Percentiles rank a stretch among this genome's conserved stretches.
phyloP scores from a whole-genome alignment of 1,284 basidiomycete species.

The Tilletia caries region DNA sequence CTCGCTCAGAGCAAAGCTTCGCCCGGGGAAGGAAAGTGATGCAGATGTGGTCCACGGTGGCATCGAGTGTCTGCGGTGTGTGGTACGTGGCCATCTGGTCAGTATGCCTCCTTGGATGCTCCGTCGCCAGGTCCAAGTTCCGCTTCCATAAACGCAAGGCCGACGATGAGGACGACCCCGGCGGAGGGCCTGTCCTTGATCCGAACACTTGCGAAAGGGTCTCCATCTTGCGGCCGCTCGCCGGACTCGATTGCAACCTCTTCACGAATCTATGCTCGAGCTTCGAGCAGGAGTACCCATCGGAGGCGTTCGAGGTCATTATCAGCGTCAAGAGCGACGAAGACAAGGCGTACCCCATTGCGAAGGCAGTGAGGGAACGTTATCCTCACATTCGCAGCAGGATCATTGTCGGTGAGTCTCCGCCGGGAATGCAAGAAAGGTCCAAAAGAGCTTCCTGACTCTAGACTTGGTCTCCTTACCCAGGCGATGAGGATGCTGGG shows the following conservation, averaged over 20 bases:
- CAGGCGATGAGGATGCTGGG: slow-evolving; percentile 63
- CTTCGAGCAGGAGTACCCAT: slow-evolving; percentile 47
- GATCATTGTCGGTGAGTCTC: slow-evolving; percentile 34
- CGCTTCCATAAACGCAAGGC: slow-evolving; percentile 78
- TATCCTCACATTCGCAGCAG: slow-evolving; percentile 40
- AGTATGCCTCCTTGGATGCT: slow-evolving; percentile 72
- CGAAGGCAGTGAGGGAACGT: slow-evolving; percentile 33
- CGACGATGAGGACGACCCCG: slow-evolving; percentile 75
- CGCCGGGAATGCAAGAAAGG: not conserved
- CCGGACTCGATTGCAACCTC: slow-evolving; percentile 49
- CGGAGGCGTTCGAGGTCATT: slow-evolving; percentile 44
- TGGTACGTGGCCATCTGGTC: slow-evolving; percentile 75
- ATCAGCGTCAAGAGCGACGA: slow-evolving; percentile 41
- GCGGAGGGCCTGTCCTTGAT: slow-evolving; percentile 72
- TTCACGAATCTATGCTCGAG: slow-evolving; percentile 45
- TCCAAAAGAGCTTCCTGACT: not conserved
- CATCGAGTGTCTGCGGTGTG: slow-evolving; percentile 57
- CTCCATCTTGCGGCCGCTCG: slow-evolving; percentile 47
- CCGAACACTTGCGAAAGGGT: slow-evolving; percentile 66
- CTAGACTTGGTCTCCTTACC: not conserved
- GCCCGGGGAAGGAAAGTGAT: not conserved
- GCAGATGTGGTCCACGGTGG: not conserved
- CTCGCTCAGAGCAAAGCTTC: no score
- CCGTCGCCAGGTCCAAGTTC: slow-evolving; percentile 67
- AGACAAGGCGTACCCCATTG: slow-evolving; percentile 44